Percentiles rank a stretch among this genome's conserved stretches.
phyloP scores from a whole-genome alignment of 1,139 yeast species.

The Blastobotrys apis region DNA sequence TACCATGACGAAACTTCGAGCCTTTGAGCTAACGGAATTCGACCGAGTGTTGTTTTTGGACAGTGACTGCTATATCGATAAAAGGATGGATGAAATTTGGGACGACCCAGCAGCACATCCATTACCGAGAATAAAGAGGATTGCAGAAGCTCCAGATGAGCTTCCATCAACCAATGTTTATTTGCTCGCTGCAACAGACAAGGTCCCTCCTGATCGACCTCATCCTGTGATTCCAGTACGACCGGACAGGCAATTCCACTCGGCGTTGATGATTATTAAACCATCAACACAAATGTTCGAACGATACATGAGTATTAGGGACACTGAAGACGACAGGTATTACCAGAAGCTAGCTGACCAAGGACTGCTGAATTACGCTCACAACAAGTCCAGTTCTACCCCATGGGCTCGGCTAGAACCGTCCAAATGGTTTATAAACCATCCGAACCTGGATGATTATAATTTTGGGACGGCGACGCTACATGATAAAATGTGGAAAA shows the following conservation, averaged over 20 bases:
- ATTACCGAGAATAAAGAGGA: not conserved
- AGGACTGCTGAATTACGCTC: conserved; percentile 6
- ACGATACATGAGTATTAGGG: conserved; percentile 3
- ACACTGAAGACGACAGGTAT: not conserved
- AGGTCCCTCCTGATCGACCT: too few species aligned
- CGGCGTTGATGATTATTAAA: conserved; percentile 2
- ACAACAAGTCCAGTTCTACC: not conserved
- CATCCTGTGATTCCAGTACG: not conserved
- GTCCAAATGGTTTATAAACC: conserved; percentile 2
- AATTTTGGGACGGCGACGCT: not conserved
- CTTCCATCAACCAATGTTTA: not conserved
- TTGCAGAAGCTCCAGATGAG: not conserved
- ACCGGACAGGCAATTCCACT: not conserved
- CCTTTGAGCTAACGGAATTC: conserved; percentile 3
- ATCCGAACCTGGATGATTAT: conserved; percentile 3
- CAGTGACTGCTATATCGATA: not conserved
- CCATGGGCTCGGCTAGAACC: conserved; percentile 8
- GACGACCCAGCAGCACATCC: conserved; percentile 7
- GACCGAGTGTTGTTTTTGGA: conserved; percentile 6
- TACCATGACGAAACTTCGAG: conserved; percentile 7
- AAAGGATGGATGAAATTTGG: conserved; percentile 3
- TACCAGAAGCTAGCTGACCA: not conserved
- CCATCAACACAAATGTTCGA: not conserved
- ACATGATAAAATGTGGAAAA: conserved; percentile 8
- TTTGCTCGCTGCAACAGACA: not conserved